Base-by-base conservation (phyloP, 2,329 filamentous ascomycete species). In the Claviceps cyperi region DNA sequence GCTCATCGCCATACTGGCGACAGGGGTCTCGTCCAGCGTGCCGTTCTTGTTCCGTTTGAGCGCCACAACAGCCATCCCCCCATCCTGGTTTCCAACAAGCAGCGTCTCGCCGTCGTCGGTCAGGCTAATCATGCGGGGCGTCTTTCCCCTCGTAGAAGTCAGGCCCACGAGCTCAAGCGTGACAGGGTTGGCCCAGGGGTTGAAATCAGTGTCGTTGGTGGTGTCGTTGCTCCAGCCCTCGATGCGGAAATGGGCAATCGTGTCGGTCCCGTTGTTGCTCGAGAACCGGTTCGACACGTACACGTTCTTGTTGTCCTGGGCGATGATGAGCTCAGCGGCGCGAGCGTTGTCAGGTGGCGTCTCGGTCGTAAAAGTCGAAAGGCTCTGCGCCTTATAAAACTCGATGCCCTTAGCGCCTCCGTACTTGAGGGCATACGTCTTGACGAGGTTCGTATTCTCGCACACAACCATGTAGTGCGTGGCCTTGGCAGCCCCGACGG, bases 281-380 rank as follows among this genome's bases (percentile, higher is more conserved):
- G 66, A 70, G 24, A 74, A 54, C 4, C 74, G 71, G 66, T 77
- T 77, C 38, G 72, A 72, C 48, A 76, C 66, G 60, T 76, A 76
- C 17, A 76, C 56, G 60, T 74, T 63, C 54, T 59, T 60, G 58
- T 63, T 64, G 60, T 71, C 68, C 24, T 58, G 57, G 8, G 67
- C 61, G 36, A 75, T 58, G 51, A 66, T 60, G 39, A 77, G 58
- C 59, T 70, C 73, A 43, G 71, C 62, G 3, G 69, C 65, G 3
- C n/a, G n/a, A n/a, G n/a, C n/a, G n/a, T n/a, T n/a, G n/a, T n/a
- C n/a, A n/a, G 46, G 44, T 4, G 11, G 61, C 4, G 2, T 57
- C 57, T 17, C 53, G 58, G 67, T 54, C 58, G 67, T 67, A 49
- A 70, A 74, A 41, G 67, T 70, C 55, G 65, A 69, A 51, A 71